Evolutionary conservation across 2,329 filamentous ascomycete species (phyloP), one percentile per base, ranked within the genome.

Genomic region (Microcyclospora tardicrescens): DNA sequence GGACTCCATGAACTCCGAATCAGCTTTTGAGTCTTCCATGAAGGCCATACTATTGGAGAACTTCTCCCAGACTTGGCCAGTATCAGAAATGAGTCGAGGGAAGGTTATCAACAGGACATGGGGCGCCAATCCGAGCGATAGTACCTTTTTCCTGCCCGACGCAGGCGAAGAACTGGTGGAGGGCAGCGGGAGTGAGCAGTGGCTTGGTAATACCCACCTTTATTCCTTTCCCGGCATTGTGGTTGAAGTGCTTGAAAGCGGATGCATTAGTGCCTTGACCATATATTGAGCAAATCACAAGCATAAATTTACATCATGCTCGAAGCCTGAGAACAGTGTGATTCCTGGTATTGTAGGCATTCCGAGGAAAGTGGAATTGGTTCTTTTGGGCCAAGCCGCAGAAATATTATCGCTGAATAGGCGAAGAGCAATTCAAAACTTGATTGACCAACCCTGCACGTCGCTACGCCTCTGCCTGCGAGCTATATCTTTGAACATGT

Each of bases 181-280:
- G 46, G 67, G 52, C 60, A 61, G 54, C 51, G 62, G 47, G 61
- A 60, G 51, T 52, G 63, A 72, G 61, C 57, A 68, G 60, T 56
- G 79, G 45, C 59, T 80, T 43, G 76, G 75, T 14, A 81, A 80
- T 40, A 94, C 87, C 12, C 89, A 87, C 44, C 63, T 98, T 19
- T 96, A 85, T 64, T 87, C 89, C 1, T 95, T 95, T 54, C 89
- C 91, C 0, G 89, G 91, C 0, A 65, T 96, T 60, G 77, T 95
- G 34, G 96, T 98, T 64, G 91, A 98, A 63, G 89, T 98, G 19
- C 63, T 96, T 60, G 87, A 84, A 75, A 95, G 93, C 56, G 86
- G 84, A 3, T 80, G 77, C 44, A 83, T 98, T 16, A 93, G 85
- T 60, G 82, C 84, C 16, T 68, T 96, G 58, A 96, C 89, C 9